Conservation (phyloP, 2,329 filamentous ascomycete genomes). For the Cadophora malorum region DNA sequence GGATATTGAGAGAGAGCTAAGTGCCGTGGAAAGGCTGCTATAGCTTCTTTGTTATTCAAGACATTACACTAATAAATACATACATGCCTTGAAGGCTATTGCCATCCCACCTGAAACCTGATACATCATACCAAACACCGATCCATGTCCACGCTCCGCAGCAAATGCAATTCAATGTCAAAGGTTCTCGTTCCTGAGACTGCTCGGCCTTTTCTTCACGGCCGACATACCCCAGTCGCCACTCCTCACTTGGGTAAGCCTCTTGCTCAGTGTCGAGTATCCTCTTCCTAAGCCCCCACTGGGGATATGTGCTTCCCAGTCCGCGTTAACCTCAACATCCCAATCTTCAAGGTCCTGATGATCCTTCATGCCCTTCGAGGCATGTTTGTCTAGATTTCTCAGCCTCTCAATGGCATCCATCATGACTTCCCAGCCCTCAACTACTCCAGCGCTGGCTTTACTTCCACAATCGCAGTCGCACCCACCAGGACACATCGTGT, state of each 20-base stretch:
- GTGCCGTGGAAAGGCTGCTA: too few relatives aligned
- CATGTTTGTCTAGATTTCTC: constrained; percentile 34
- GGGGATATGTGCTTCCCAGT: constrained; percentile 39
- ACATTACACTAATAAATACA: constrained; percentile 23
- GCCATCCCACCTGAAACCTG: constrained; percentile 10
- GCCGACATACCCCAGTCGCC: constrained; percentile 40
- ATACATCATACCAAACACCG: constrained; percentile 4
- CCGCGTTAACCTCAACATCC: constrained; percentile 36
- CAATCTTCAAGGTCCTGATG: constrained; percentile 36
- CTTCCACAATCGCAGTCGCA: constrained; percentile 69
- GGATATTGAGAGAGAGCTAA: too few relatives aligned
- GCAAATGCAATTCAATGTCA: constrained; percentile 23
- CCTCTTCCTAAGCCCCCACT: constrained; percentile 35
- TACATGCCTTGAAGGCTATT: background rate
- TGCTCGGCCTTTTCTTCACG: constrained; percentile 42
- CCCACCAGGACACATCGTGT: constrained; percentile 65
- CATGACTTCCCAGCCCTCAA: constrained; percentile 67
- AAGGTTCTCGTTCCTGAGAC: constrained; percentile 41
- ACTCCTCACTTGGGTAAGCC: constrained; percentile 40
- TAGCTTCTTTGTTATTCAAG: constrained; percentile 3
- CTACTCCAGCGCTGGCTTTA: constrained; percentile 61
- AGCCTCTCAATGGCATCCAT: constrained; percentile 48
- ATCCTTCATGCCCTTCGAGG: constrained; percentile 26
- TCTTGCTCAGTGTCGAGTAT: constrained; percentile 41
- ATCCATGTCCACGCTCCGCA: background rate